These are phyloP conservation scores for Stagonosporopsis chrysanthemi DNA, from an alignment of 2,329 filamentous ascomycete species.

Conservation along the genomic window DNA sequence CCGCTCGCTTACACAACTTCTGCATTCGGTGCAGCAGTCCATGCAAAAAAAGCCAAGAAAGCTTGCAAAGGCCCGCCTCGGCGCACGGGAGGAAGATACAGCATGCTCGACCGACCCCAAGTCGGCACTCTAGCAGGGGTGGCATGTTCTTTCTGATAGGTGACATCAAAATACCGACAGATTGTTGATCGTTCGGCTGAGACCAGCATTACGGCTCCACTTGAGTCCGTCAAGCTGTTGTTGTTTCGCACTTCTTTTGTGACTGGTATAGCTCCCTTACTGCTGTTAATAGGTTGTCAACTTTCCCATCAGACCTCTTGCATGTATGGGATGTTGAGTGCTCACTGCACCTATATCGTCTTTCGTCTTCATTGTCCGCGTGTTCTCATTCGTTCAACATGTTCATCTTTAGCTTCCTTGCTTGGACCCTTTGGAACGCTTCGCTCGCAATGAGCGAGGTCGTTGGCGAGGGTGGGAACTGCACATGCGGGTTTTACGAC, in stretches of 20 bases:
- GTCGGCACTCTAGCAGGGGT: conserved; percentile 4
- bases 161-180: neutral
- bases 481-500: conserved; percentile 58
- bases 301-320: neutral
- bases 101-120: neutral
- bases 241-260: neutral
- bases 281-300: neutral
- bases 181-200: conserved; percentile 7
- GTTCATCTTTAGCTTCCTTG: conserved; percentile 17
- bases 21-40: conserved; percentile 1
- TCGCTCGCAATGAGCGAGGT: conserved; percentile 30
- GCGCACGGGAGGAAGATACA: neutral
- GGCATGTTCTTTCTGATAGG: conserved; percentile 5
- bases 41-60: conserved; percentile 5
- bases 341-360: neutral
- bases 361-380: neutral
- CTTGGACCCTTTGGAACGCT: conserved; percentile 25
- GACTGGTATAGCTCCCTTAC: neutral
- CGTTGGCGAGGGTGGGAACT: conserved; percentile 38
- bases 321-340: neutral
- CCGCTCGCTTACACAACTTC: neutral
- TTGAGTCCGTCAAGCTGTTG: conserved; percentile 5
- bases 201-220: conserved; percentile 12
- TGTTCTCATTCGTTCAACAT: conserved; percentile 25
- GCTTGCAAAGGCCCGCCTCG: conserved; percentile 4